These are phyloP conservation scores for Exophiala aquamarina DNA, from an alignment of 2,329 filamentous ascomycete species.

Conservation along the genomic window DNA sequence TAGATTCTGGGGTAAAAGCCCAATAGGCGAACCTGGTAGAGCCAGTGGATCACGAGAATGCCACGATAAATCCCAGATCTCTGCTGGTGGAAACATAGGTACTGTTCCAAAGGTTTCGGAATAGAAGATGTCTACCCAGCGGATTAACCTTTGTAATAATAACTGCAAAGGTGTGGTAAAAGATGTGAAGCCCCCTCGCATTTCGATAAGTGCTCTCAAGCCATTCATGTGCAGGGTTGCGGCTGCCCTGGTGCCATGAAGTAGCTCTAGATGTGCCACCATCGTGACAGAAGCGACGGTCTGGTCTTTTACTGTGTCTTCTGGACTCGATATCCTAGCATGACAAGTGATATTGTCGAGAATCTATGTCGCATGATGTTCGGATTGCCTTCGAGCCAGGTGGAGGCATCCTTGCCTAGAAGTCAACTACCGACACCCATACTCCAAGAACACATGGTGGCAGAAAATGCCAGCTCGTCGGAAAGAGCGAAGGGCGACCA, in stretches of 20 bases:
- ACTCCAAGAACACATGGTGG: slow-evolving; percentile 1
- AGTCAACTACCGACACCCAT: background rate
- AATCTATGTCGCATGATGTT: background rate
- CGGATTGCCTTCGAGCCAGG: background rate
- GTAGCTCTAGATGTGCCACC: background rate
- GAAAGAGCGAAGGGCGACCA: background rate
- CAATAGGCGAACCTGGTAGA: background rate
- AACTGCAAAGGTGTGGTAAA: background rate
- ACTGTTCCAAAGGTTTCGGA: background rate
- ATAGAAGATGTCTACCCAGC: background rate
- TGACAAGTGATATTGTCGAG: background rate
- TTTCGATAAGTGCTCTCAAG: background rate
- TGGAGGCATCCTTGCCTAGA: background rate
- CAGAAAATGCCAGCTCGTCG: background rate
- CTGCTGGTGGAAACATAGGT: background rate
- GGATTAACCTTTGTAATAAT: background rate
- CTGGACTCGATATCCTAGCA: background rate
- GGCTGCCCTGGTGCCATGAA: background rate
- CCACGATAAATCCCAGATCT: slow-evolving; percentile 1
- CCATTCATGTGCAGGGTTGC: background rate
- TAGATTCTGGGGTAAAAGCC: background rate
- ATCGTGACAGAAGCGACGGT: background rate
- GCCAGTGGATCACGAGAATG: background rate
- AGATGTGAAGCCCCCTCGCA: background rate
- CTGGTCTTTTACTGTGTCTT: background rate